These are phyloP conservation scores for Boletus coccyginus DNA, from an alignment of 768 basidiomycete species.

Conservation along the genomic window DNA sequence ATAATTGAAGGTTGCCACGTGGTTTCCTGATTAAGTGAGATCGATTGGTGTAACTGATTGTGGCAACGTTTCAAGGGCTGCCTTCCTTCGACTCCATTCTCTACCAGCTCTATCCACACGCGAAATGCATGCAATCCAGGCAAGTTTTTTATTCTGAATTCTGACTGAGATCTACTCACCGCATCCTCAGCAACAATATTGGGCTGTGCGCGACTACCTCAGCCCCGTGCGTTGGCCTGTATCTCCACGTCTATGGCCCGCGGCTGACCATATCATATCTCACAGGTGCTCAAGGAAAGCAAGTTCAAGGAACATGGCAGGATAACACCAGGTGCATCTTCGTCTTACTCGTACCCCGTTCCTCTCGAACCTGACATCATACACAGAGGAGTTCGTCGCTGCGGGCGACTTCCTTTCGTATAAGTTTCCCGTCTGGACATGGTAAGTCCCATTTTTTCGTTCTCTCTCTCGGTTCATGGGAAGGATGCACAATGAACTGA, in stretches of 20 bases:
- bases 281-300: conserved; percentile 91
- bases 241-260: conserved; percentile 16
- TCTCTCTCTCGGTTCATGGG: not conserved
- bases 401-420: conserved; percentile 96
- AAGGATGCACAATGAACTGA: not conserved
- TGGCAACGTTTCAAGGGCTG: conserved; percentile 15
- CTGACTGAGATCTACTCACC: not conserved
- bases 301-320: conserved; percentile 99
- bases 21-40: conserved; percentile 31
- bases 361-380: conserved; percentile 7
- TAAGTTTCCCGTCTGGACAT: conserved; percentile 98
- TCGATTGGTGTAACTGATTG: conserved; percentile 34
- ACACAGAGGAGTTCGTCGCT: conserved; percentile 91
- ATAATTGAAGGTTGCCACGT: conserved; percentile 13
- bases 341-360: not conserved
- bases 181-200: conserved; percentile 74
- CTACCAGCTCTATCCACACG: not conserved
- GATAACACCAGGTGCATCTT: conserved; percentile 79
- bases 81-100: conserved; percentile 19
- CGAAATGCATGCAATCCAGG: conserved; percentile 52
- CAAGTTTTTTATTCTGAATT: conserved; percentile 1
- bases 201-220: conserved; percentile 92
- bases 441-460: conserved; percentile 48
- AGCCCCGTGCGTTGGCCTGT: conserved; percentile 61
- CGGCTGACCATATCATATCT: conserved; percentile 23